Base-by-base conservation (phyloP, 2,329 filamentous ascomycete species). In the Venturia nashicola region DNA sequence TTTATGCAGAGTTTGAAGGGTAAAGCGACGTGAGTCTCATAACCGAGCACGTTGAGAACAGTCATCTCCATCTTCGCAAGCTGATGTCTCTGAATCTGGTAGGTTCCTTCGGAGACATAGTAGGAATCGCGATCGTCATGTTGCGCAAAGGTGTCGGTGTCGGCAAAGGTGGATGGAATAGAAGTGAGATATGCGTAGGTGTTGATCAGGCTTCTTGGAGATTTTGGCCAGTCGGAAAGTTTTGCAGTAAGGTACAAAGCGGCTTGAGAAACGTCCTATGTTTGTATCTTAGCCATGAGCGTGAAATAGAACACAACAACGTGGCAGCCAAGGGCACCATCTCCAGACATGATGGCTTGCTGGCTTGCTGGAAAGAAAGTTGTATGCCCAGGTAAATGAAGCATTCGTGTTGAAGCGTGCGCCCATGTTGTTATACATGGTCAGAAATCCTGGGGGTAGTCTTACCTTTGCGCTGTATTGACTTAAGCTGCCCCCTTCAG, bases 1-100 rank as follows among this genome's bases (percentile, higher is more conserved):
- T 92, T 97, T 65, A 97, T 83, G 65, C 90, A 90, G 16, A 97
- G 83, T 0, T 89, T 83, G 71, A 97, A 90, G 0, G 94, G 94
- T 0, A 97, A 81, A 0, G 90, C 86, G 12, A 95, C 90, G 68
- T 94, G 90, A 1, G 87, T 89, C 70, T 95, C 84, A 74, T 96
- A 97, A 16, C 86, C 86, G 0, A 97, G 79, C 0, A 85, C 81
- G 66, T 85, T 85, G 1, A 97, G 81, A 20, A 97, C 85, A 48
- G 86, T 84, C 3, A 88, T 84, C 75, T 99, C 94, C 60, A 87
- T 82, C n/a, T 82, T 77, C 55, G 95, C 81, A 5, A 97, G 79
- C 16, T 81, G 79, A 23, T 79, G 76, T 67, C 87, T 84, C 69
- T 84, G 84, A 65, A 80, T 72, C 65, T 86, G 82, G 76, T 93